Evolutionary conservation across 1,139 yeast species (phyloP).

Genomic region (Candida tropicalis): DNA sequence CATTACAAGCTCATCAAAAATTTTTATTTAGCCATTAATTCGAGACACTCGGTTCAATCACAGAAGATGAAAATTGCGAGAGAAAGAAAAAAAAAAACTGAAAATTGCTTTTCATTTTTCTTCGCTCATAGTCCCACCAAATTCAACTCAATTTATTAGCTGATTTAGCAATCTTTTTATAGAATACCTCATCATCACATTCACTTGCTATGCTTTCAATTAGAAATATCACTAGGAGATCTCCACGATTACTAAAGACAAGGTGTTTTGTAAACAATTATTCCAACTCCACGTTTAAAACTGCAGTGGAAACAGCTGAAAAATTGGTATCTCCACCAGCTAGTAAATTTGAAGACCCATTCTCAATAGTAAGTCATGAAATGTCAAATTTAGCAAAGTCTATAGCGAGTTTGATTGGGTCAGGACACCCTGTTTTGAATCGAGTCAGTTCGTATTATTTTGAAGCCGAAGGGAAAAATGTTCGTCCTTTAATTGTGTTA

Average conservation of each 20-base stretch:
- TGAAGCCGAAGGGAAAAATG: slow-evolving; percentile 94
- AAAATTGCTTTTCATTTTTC: too few relatives aligned
- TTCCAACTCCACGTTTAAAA: slow-evolving; percentile 28
- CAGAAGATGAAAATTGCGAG: too few relatives aligned
- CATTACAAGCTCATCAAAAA: too few relatives aligned
- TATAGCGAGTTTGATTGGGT: slow-evolving; percentile 83
- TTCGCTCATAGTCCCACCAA: too few relatives aligned
- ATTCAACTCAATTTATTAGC: too few relatives aligned
- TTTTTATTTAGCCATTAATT: too few relatives aligned
- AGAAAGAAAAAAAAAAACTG: too few relatives aligned
- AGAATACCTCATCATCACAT: too few relatives aligned
- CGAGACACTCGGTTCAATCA: too few relatives aligned
- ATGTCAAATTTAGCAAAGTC: slow-evolving; percentile 89
- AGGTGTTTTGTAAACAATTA: not conserved
- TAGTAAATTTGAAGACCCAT: slow-evolving; percentile 68
- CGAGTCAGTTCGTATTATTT: slow-evolving; percentile 91
- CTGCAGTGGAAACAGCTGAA: slow-evolving; percentile 80
- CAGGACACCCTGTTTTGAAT: slow-evolving; percentile 91
- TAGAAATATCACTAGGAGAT: slow-evolving; percentile 1
- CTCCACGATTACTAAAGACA: not conserved
- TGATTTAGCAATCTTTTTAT: too few relatives aligned
- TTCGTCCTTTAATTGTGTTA: slow-evolving; percentile 87
- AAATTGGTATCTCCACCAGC: slow-evolving; percentile 74
- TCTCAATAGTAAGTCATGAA: slow-evolving; percentile 90
- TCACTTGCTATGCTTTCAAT: not conserved